phyloP scores from a whole-genome alignment of 108 stramenopile species.

The Cyclotella choctawhatcheeana region DNA sequence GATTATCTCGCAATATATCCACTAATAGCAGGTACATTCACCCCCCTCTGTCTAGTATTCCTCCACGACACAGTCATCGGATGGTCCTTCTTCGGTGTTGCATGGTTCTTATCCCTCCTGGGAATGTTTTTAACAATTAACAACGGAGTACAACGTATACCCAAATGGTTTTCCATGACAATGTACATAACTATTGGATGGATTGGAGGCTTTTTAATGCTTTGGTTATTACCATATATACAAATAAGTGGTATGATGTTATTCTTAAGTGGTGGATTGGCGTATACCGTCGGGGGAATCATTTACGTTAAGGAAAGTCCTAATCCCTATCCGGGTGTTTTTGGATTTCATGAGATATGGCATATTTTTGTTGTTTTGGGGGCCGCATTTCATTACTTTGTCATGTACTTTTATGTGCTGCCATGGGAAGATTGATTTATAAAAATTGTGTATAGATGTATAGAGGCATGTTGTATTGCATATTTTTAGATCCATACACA shows the following conservation, averaged over 20 bases:
- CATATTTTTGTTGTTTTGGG: constrained; percentile 72
- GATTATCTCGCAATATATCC: constrained; percentile 87
- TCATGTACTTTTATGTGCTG: constrained; percentile 79
- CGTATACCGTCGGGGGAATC: constrained; percentile 71
- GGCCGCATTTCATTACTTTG: constrained; percentile 64
- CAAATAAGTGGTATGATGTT: constrained; percentile 50
- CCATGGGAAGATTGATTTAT: constrained; percentile 47
- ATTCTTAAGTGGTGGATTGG: constrained; percentile 64
- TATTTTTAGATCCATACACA: too few species aligned
- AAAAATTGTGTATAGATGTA: too few species aligned
- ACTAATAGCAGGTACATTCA: constrained; percentile 84
- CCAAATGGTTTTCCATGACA: constrained; percentile 82
- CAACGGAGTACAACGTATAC: constrained; percentile 55
- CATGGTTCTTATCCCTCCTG: constrained; percentile 65
- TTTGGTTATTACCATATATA: constrained; percentile 58
- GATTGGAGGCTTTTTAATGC: constrained; percentile 69
- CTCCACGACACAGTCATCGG: constrained; percentile 68
- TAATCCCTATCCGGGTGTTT: constrained; percentile 68
- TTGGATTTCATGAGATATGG: constrained; percentile 91
- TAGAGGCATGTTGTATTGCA: too few species aligned
- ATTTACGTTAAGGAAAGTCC: constrained; percentile 67
- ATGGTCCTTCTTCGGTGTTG: constrained; percentile 76
- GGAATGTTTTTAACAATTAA: constrained; percentile 67
- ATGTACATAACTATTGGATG: constrained; percentile 86
- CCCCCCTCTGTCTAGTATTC: constrained; percentile 80